These are phyloP conservation scores for Themeda triandra DNA, from an alignment of 176 grass and related monocot genomes.

Conservation along the genomic window DNA sequence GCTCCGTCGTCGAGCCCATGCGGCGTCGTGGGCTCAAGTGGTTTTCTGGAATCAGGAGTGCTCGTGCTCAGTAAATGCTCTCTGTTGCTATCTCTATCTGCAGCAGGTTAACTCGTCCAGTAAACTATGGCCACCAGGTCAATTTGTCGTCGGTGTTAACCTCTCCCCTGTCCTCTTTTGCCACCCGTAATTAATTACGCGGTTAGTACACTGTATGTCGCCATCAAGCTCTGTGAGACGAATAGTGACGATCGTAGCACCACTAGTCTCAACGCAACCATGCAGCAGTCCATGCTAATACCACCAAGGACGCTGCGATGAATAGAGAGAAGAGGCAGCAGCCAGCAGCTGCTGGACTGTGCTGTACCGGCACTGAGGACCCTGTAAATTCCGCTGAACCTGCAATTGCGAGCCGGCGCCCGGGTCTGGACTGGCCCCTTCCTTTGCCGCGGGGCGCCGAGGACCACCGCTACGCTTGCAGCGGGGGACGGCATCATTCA, in stretches of 20 bases:
- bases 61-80: neutral
- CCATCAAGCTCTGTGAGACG: neutral
- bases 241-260: neutral
- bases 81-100: no score
- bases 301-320: no score
- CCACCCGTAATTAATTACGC: neutral
- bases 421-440: neutral
- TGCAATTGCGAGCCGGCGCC: constrained; percentile 19
- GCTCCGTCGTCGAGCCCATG: no score
- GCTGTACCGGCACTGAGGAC: constrained; percentile 9
- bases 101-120: neutral
- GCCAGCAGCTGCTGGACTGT: neutral
- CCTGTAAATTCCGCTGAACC: constrained; percentile 42
- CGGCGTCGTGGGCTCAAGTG: no score
- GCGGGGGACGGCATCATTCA: constrained; percentile 21
- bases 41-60: no score
- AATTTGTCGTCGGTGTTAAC: neutral
- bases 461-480: constrained; percentile 13
- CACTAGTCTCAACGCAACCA: no score
- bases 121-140: neutral
- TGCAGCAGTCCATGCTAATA: no score
- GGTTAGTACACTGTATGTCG: neutral
- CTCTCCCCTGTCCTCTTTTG: neutral
- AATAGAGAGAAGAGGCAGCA: no score
- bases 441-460: neutral